Evolutionary conservation across 2,329 filamentous ascomycete genomes (phyloP).

Genomic region (Cytospora piceae): DNA sequence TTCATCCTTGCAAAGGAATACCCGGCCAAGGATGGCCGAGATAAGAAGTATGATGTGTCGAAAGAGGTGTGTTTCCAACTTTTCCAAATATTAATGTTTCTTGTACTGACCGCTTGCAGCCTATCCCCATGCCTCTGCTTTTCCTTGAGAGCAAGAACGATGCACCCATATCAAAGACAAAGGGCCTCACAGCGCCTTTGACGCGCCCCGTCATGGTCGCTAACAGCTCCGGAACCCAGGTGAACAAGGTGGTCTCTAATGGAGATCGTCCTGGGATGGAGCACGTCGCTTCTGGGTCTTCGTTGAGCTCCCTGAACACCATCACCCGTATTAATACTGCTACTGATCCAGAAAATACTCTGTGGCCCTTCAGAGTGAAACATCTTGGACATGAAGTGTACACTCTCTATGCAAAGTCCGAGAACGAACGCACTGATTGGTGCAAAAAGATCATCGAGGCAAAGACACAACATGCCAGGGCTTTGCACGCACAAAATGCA

Average conservation of each 20-base stretch:
- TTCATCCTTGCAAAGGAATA: slow-evolving; percentile 87
- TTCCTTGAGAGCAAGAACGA: slow-evolving; percentile 92
- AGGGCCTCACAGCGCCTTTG: slow-evolving; percentile 69
- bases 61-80: slow-evolving; percentile 62
- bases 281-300: slow-evolving; percentile 70
- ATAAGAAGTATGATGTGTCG: slow-evolving; percentile 92
- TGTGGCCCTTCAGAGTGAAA: slow-evolving; percentile 95
- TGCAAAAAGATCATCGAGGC: slow-evolving; percentile 92
- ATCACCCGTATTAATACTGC: slow-evolving; percentile 47
- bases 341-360: slow-evolving; percentile 74
- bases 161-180: slow-evolving; percentile 83
- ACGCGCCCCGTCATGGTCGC: slow-evolving; percentile 64
- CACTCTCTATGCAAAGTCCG: slow-evolving; percentile 81
- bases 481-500: slow-evolving; percentile 87
- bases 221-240: slow-evolving; percentile 56
- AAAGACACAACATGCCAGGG: slow-evolving; percentile 89
- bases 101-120: slow-evolving; percentile 49
- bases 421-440: slow-evolving; percentile 81
- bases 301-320: slow-evolving; percentile 55
- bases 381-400: slow-evolving; percentile 94
- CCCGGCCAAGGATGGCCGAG: slow-evolving; percentile 67
- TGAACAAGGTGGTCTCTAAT: slow-evolving; percentile 59
- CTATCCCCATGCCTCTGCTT: slow-evolving; percentile 94
- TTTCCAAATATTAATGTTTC: neutral
- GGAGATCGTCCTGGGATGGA: slow-evolving; percentile 63